Base-by-base conservation (phyloP, 2,329 filamentous ascomycete species). In the Aspergillus pseudoterreus region DNA sequence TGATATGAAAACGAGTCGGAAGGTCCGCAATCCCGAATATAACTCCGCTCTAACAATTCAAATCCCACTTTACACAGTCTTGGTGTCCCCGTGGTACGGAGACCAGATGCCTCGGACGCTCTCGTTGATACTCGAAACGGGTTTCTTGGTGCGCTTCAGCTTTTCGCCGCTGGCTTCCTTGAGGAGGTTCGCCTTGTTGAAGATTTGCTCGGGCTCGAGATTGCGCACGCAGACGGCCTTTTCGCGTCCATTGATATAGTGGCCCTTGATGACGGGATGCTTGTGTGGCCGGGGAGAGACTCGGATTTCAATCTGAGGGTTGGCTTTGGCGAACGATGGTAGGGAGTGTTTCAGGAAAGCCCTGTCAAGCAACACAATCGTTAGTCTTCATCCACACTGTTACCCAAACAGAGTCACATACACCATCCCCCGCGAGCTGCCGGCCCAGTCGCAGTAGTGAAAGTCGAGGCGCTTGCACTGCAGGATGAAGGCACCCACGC, bases 381-480 rank as follows among this genome's bases (percentile, higher is more conserved):
- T 17, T n/a, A 19, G 39, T 11, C 19, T 15, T 6, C 10, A 4
- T 42, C n/a, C 6, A 38, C 35, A n/a, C 15, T 38, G 11, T 5
- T 38, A n/a, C 4, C 35, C 35, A 6, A 33, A 6, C 17, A 55
- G 45, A 22, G 54, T 38, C 42, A 68, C 81, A 57, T 79, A 94
- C 89, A 95, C 94, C 91, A 97, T 96, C 68, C 94, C 94, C 66
- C 78, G 84, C 35, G 92, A 97, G 72, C 90, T 95, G 57, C 92
- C 94, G 52, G 88, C 90, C 83, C 88, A 92, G 80, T 97, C 91
- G 79, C 94, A 97, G 78, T 96, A 99, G 77, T 95, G 89, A 68
- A 99, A 90, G 72, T 96, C 90, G 71, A 99, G 79, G 69, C 87
- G 88, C 80, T 90, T 95, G 84, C 94, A 99, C 78, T 96, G 92